A percentile compares a stretch with the other conserved stretches of the same genome.
Conservation (phyloP, 495 filamentous ascomycete species). For the Lepraria neglecta region DNA sequence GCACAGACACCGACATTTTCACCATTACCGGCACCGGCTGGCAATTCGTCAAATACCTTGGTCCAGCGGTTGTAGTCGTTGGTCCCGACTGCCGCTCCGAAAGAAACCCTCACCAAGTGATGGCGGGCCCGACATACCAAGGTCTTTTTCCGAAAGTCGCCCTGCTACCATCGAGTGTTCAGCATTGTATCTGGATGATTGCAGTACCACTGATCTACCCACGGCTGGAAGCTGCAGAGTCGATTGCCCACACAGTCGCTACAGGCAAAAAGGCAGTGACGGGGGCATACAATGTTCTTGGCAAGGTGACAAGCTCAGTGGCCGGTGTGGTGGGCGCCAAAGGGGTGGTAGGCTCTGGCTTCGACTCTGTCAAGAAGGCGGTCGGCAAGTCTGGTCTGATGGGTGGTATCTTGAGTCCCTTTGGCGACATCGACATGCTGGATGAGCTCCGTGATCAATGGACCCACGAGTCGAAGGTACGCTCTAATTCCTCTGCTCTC, state of each 20-base stretch:
- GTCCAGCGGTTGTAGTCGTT: conserved; percentile 81
- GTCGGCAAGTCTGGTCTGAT: conserved; percentile 92
- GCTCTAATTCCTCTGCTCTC: conserved; percentile 14
- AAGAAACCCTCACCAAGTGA: conserved; percentile 80
- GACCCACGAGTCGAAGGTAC: conserved; percentile 91
- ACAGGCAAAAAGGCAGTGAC: conserved; percentile 95
- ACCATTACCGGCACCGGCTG: conserved; percentile 94
- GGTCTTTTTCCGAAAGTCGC: conserved; percentile 94
- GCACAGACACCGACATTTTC: conserved; percentile 83
- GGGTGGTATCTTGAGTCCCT: conserved; percentile 88
- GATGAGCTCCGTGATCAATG: conserved; percentile 94
- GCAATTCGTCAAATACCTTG: conserved; percentile 97
- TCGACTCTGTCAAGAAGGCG: conserved; percentile 88
- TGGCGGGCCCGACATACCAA: conserved; percentile 95
- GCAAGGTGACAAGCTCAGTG: conserved; percentile 87
- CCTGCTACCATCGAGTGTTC: conserved; percentile 81
- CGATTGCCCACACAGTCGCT: conserved; percentile 79
- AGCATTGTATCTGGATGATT: conserved; percentile 94
- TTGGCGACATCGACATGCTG: conserved; percentile 92
- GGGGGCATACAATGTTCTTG: conserved; percentile 87
- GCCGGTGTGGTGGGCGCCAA: conserved; percentile 94
- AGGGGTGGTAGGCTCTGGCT: conserved; percentile 81
- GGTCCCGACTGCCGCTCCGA: conserved; percentile 89
- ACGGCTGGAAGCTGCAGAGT: conserved; percentile 82
- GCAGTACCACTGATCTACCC: conserved; percentile 89